phyloP scores from a whole-genome alignment of 371 early-diverging fungal genomes.

The Apophysomyces variabilis region DNA sequence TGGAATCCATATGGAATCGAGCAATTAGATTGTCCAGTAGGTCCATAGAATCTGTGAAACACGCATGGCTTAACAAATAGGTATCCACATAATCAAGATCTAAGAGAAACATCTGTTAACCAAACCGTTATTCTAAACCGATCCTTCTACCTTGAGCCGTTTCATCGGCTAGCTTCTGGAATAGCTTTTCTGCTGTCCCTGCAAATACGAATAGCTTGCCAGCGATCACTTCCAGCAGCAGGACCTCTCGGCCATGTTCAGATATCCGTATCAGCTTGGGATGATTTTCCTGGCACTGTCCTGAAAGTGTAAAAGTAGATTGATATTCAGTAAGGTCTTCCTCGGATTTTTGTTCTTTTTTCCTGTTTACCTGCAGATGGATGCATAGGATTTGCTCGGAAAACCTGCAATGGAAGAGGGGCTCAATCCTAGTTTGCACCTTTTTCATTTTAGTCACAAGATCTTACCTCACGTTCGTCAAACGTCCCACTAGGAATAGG shows the following conservation, averaged over 20 bases:
- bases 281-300: background rate
- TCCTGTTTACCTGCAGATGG: slow-evolving; percentile 3
- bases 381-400: slow-evolving; percentile 7
- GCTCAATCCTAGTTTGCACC: background rate
- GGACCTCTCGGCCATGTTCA: slow-evolving; percentile 2
- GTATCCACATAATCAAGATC: slow-evolving; percentile 68
- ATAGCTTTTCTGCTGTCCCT: slow-evolving; percentile 58
- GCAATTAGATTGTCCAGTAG: slow-evolving; percentile 56
- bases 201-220: slow-evolving; percentile 61
- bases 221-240: slow-evolving; percentile 13
- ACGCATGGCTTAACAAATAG: slow-evolving; percentile 57
- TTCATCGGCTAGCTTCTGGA: slow-evolving; percentile 64
- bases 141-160: slow-evolving; percentile 51
- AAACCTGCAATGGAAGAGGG: slow-evolving; percentile 6
- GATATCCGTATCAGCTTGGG: background rate
- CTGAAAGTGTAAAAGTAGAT: background rate
- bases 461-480: slow-evolving; percentile 6
- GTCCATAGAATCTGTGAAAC: slow-evolving; percentile 59
- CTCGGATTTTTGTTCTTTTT: background rate
- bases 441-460: background rate
- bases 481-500: slow-evolving; percentile 3
- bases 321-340: background rate
- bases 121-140: background rate
- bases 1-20: slow-evolving; percentile 56
- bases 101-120: slow-evolving; percentile 16